Evolutionary conservation across 139 green algal species (phyloP).

Genomic region (Pleodorina starrii): DNA sequence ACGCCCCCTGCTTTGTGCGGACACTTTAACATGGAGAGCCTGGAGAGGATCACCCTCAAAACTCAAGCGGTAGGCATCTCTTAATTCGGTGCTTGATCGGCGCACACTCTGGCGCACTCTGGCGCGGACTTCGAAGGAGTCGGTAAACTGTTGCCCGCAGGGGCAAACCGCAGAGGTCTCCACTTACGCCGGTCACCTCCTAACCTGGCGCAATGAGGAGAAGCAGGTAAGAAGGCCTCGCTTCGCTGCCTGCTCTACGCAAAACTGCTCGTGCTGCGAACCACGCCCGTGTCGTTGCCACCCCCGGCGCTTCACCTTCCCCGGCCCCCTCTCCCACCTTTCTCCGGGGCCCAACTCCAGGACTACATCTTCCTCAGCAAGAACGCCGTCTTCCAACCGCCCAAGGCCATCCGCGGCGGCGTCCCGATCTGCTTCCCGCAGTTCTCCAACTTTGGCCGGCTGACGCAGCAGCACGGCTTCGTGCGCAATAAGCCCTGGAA

Average conservation of each 20-base stretch:
- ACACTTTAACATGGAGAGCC: constrained; percentile 7
- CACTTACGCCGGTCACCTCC: constrained; percentile 47
- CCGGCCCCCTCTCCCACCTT: background rate
- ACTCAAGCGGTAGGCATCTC: background rate
- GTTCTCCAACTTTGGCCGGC: constrained; percentile 84
- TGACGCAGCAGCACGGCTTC: constrained; percentile 90
- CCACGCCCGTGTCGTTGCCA: no score
- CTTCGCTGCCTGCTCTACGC: background rate
- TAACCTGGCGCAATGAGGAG: constrained; percentile 39
- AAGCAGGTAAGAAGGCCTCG: constrained; percentile 9
- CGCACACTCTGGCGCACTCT: no score
- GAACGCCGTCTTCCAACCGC: constrained; percentile 85
- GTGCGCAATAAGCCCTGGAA: constrained; percentile 81
- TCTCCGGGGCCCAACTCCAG: no score
- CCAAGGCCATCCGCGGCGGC: constrained; percentile 91
- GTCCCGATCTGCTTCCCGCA: constrained; percentile 92
- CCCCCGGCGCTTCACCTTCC: background rate
- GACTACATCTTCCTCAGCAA: constrained; percentile 87
- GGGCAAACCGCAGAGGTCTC: constrained; percentile 46
- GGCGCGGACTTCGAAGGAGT: no score
- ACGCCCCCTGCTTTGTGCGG: no score
- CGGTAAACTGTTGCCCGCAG: no score
- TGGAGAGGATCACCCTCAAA: background rate
- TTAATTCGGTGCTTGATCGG: background rate
- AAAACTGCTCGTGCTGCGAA: no score